Evolutionary conservation across 1,284 basidiomycete species (phyloP).

Genomic region (Puccinia polysora): DNA sequence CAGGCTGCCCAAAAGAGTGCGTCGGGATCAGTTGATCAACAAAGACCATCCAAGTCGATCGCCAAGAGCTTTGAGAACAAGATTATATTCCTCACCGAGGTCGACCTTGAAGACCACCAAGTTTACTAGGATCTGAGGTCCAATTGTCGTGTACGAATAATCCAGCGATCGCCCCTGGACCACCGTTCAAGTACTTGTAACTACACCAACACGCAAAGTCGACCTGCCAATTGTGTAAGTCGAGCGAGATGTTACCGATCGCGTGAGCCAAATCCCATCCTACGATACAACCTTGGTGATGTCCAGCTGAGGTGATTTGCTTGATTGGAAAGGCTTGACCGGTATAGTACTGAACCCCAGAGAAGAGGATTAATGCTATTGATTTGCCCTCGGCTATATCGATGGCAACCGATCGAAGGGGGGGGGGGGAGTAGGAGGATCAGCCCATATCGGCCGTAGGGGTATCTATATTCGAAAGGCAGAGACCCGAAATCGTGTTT

Average conservation of each 20-base stretch:
- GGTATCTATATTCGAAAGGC: too few relatives aligned
- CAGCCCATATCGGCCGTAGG: neutral
- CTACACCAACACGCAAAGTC: constrained; percentile 95
- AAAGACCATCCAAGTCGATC: neutral
- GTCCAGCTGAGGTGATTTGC: constrained; percentile 74
- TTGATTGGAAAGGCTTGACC: constrained; percentile 91
- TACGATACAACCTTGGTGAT: constrained; percentile 76
- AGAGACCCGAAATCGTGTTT: constrained; percentile 49
- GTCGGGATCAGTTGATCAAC: neutral
- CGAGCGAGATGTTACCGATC: constrained; percentile 82
- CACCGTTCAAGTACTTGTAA: constrained; percentile 76
- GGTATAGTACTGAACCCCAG: constrained; percentile 92
- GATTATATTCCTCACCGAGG: too few relatives aligned
- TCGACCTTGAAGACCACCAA: constrained; percentile 51
- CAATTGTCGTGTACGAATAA: constrained; percentile 78
- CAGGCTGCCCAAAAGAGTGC: constrained; percentile 61
- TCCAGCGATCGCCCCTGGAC: constrained; percentile 92
- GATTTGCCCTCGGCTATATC: constrained; percentile 52
- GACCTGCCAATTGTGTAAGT: constrained; percentile 85
- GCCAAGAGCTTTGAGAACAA: neutral
- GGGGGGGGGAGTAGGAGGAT: neutral
- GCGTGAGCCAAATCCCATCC: constrained; percentile 97
- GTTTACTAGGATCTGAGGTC: constrained; percentile 35
- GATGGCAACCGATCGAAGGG: neutral
- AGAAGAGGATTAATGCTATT: constrained; percentile 83